These are phyloP conservation scores for Corymbia calophylla DNA, from an alignment of 441 rosid genomes.

Conservation along the genomic window DNA sequence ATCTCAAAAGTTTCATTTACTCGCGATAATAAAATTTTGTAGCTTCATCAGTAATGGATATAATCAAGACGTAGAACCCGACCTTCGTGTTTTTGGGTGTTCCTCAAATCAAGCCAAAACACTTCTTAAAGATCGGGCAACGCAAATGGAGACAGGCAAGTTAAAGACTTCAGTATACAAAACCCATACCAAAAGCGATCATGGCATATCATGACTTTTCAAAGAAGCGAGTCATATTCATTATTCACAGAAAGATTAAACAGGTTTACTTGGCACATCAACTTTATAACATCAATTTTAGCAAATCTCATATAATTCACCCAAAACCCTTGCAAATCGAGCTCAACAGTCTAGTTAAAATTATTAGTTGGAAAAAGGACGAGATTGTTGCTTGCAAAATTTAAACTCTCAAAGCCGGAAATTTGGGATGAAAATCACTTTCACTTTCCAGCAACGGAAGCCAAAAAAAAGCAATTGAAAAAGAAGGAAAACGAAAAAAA, in stretches of 20 bases:
- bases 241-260: not conserved
- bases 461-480: not conserved
- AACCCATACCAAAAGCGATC: accelerated
- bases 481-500: not conserved
- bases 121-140: not conserved
- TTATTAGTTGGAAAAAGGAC: not conserved
- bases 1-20: not conserved
- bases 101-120: not conserved
- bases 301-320: not conserved
- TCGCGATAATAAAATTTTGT: not conserved
- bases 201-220: not conserved
- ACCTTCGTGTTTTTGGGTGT: not conserved
- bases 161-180: not conserved
- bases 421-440: not conserved
- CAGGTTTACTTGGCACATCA: accelerated
- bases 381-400: not conserved
- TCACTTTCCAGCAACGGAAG: not conserved
- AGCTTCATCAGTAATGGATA: not conserved
- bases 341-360: accelerated
- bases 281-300: not conserved
- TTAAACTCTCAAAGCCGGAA: not conserved
- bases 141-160: no score
- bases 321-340: accelerated
- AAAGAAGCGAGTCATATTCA: not conserved
- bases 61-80: no score